Evolutionary conservation across 306 rosid genomes (phyloP).

Genomic region (Purshia tridentata): DNA sequence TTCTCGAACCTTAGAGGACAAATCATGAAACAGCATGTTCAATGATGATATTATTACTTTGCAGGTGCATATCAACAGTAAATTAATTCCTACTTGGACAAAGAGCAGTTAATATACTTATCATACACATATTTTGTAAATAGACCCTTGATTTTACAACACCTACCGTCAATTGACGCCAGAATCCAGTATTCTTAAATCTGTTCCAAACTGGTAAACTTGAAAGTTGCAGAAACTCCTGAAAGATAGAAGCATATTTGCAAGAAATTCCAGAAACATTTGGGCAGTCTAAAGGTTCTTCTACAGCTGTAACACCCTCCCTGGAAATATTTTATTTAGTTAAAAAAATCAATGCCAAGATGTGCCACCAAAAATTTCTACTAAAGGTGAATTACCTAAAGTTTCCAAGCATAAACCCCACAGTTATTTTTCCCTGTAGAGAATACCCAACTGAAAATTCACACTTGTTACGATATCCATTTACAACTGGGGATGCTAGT

Average conservation of each 20-base stretch:
- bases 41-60: background rate
- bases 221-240: conserved; percentile 79
- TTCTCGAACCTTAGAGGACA: conserved; percentile 76
- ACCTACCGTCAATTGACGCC: conserved; percentile 93
- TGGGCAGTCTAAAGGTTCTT: conserved; percentile 86
- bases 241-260: conserved; percentile 80
- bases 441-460: conserved; percentile 95
- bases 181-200: conserved; percentile 85
- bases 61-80: background rate
- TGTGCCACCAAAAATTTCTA: conserved; percentile 23
- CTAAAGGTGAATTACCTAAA: conserved; percentile 60
- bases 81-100: conserved; percentile 1
- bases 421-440: conserved; percentile 70
- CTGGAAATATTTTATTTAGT: conserved; percentile 46
- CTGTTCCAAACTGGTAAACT: conserved; percentile 86
- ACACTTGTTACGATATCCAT: conserved; percentile 93
- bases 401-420: conserved; percentile 95
- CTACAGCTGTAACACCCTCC: conserved; percentile 98
- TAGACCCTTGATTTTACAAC: conserved; percentile 17
- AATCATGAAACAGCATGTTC: conserved; percentile 7
- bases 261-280: conserved; percentile 72
- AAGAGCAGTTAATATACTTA: conserved; percentile 15
- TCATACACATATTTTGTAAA: background rate
- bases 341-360: conserved; percentile 15
- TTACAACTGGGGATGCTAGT: conserved; percentile 75